Conservation (phyloP, 176 grass and related monocot genomes). For the Panicum miliaceum region DNA sequence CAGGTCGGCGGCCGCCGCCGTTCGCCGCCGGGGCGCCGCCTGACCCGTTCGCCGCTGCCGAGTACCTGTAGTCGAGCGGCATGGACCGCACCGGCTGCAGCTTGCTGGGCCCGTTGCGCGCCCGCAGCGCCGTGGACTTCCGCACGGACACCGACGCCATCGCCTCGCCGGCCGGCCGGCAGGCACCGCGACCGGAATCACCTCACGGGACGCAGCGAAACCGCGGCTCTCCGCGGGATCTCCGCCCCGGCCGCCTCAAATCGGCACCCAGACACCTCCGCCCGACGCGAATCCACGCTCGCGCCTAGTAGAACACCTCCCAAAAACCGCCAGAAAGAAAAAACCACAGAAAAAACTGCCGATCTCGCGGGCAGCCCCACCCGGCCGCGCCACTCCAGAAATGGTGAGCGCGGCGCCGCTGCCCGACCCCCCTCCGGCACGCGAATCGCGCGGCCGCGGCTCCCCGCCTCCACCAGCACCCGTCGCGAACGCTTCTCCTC, state of each 20-base stretch:
- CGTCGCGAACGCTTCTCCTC: conserved; percentile 18
- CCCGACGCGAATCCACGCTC: conserved; percentile 33
- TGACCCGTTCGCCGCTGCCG: neutral
- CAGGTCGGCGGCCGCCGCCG: conserved; percentile 22
- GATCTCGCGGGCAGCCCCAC: conserved; percentile 38
- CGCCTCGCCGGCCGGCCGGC: conserved; percentile 24
- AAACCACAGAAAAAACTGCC: neutral
- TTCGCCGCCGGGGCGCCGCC: conserved; percentile 18
- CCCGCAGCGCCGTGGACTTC: conserved; percentile 58
- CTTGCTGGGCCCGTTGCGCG: conserved; percentile 50
- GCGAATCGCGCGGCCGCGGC: conserved; percentile 11
- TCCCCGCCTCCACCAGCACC: conserved; percentile 18
- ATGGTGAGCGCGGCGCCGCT: conserved; percentile 20
- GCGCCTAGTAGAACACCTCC: neutral
- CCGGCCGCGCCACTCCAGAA: neutral
- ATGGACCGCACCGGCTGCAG: conserved; percentile 70
- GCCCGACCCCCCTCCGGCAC: neutral
- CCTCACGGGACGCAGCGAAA: conserved; percentile 10
- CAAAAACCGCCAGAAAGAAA: conserved; percentile 9
- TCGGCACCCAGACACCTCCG: neutral
- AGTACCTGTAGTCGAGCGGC: conserved; percentile 65
- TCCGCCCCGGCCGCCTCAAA: conserved; percentile 39
- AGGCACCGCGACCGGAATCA: conserved; percentile 12
- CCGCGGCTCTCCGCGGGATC: conserved; percentile 39
- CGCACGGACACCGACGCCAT: conserved; percentile 88